Evolutionary conservation across 176 grass and related monocot species (phyloP).

Genomic region (Tillandsia leiboldiana): DNA sequence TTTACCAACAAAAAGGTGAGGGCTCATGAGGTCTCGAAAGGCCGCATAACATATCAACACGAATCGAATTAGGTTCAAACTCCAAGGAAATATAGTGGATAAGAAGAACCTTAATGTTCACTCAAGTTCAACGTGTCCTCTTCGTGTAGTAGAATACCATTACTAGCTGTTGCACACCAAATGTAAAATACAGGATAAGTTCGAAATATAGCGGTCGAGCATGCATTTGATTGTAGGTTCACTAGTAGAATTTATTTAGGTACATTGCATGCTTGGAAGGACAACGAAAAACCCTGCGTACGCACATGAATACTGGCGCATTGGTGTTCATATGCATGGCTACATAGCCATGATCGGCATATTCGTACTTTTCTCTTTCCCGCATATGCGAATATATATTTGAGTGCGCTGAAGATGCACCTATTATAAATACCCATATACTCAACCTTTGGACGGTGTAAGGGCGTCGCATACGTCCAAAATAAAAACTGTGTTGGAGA

Average conservation of each 20-base stretch:
- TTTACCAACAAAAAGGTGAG: neutral
- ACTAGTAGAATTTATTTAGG: too few species aligned
- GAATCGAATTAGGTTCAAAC: neutral
- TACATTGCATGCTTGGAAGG: too few species aligned
- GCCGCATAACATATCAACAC: constrained; percentile 24
- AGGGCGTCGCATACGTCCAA: neutral
- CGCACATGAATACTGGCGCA: too few species aligned
- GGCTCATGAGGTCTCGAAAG: constrained; percentile 24
- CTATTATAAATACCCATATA: neutral
- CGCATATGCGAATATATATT: neutral
- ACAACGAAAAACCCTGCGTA: too few species aligned
- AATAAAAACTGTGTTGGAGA: neutral
- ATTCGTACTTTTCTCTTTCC: neutral
- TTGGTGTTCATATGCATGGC: too few species aligned
- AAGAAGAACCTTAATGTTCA: neutral
- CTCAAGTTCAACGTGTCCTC: neutral
- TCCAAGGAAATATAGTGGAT: neutral
- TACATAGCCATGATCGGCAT: neutral
- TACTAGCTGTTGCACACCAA: too few species aligned
- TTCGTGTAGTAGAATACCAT: neutral
- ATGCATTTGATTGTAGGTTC: too few species aligned
- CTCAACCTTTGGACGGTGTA: neutral
- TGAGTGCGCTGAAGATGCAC: neutral
- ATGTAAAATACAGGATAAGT: too few species aligned
- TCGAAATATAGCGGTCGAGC: too few species aligned